Conservation (phyloP, 2,329 filamentous ascomycete genomes). For the Emmonsia crescens region DNA sequence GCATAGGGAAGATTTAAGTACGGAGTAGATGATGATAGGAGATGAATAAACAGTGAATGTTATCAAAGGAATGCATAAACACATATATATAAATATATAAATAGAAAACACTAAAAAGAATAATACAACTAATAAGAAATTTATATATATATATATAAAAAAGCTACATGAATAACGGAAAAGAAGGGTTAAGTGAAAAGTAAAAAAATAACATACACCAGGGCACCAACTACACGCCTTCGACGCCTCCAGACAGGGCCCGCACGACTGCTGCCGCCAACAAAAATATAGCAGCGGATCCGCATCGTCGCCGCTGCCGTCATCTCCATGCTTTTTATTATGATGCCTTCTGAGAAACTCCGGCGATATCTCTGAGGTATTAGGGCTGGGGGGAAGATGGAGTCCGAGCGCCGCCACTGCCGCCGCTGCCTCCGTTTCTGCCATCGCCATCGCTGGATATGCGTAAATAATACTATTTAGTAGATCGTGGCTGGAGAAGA, state of each 20-base stretch:
- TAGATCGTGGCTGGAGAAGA: neutral
- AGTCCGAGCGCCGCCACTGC: neutral
- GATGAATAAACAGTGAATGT: no score
- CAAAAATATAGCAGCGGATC: conserved; percentile 25
- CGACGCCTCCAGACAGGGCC: conserved; percentile 23
- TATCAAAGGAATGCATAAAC: neutral
- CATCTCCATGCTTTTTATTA: neutral
- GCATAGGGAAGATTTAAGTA: neutral
- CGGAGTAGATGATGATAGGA: no score
- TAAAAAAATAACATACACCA: conserved; percentile 20
- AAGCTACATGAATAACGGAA: no score
- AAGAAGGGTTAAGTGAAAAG: neutral
- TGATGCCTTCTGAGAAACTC: neutral
- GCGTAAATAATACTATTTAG: no score
- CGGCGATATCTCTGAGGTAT: neutral
- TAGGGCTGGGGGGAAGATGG: neutral
- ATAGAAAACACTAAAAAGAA: no score
- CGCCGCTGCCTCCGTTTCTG: neutral
- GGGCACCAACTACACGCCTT: conserved; percentile 30
- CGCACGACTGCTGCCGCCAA: conserved; percentile 29
- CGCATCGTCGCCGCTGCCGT: neutral
- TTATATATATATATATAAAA: neutral
- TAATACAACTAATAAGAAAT: no score
- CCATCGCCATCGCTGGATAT: neutral
- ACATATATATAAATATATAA: neutral